Conservation (phyloP, 139 green algal genomes). For the Coelastrella sp. region DNA sequence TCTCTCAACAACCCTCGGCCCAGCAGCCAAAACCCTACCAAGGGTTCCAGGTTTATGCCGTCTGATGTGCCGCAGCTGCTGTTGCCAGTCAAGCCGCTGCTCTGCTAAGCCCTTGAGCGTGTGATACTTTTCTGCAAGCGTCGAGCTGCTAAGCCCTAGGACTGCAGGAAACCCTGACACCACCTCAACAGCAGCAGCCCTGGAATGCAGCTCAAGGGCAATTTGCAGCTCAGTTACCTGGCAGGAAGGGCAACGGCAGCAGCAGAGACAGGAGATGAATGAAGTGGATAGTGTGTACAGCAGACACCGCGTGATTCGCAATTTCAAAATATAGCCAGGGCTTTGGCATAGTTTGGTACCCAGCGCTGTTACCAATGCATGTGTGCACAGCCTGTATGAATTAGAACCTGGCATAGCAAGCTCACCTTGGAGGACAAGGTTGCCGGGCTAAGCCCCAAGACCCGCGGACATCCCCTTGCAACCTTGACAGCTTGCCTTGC, state of each 20-base stretch:
- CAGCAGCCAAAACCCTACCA: not conserved
- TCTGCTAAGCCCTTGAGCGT: not conserved
- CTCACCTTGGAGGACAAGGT: not conserved
- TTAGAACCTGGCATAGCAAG: not conserved
- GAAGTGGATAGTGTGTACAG: too few relatives aligned
- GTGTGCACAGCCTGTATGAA: too few relatives aligned
- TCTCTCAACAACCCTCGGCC: slow-evolving; percentile 7
- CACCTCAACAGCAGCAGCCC: not conserved
- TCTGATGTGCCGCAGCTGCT: slow-evolving; percentile 18
- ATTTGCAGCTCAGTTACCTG: not conserved
- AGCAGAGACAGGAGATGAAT: not conserved
- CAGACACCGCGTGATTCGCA: too few relatives aligned
- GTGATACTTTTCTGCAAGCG: not conserved
- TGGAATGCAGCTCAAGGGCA: not conserved
- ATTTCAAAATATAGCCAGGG: too few relatives aligned
- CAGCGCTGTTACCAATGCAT: too few relatives aligned
- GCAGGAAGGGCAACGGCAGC: not conserved
- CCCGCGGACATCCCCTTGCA: not conserved
- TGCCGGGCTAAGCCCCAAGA: not conserved
- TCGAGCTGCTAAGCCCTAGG: not conserved
- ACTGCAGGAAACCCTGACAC: not conserved
- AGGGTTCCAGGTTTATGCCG: not conserved
- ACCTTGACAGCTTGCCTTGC: not conserved
- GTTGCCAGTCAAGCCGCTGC: not conserved
- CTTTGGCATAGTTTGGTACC: too few relatives aligned